Evolutionary conservation across 495 filamentous ascomycete species (phyloP).

Genomic region (Trichoderma orchidacearum): DNA sequence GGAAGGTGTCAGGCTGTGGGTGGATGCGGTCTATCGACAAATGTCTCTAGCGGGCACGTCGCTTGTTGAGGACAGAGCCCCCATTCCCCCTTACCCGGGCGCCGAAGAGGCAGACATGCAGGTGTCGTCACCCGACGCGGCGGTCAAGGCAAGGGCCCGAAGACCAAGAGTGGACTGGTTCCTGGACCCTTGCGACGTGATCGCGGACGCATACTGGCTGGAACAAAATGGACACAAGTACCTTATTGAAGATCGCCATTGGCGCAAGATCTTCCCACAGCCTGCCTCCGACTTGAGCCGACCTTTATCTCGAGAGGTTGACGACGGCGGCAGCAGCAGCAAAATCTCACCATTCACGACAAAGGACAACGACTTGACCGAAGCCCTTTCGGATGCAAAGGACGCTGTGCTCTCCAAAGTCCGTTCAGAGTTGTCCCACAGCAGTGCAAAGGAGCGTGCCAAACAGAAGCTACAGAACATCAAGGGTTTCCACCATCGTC

Average conservation of each 20-base stretch:
- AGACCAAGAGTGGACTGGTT: slow-evolving; percentile 68
- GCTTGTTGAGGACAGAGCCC: slow-evolving; percentile 29
- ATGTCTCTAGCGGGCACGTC: slow-evolving; percentile 17
- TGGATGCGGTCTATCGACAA: slow-evolving; percentile 49
- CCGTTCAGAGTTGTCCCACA: slow-evolving; percentile 8
- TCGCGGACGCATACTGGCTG: slow-evolving; percentile 78
- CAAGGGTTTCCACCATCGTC: slow-evolving; percentile 31
- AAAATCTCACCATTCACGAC: background rate
- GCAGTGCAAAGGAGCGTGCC: slow-evolving; percentile 26
- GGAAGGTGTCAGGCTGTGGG: slow-evolving; percentile 55
- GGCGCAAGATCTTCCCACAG: slow-evolving; percentile 51
- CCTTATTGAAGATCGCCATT: slow-evolving; percentile 59
- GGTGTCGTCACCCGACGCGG: slow-evolving; percentile 15
- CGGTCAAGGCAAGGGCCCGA: slow-evolving; percentile 32
- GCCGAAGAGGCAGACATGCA: slow-evolving; percentile 20
- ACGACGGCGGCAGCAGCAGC: background rate
- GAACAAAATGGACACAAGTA: slow-evolving; percentile 63
- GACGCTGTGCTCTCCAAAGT: background rate
- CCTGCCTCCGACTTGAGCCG: slow-evolving; percentile 8
- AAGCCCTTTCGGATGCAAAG: background rate
- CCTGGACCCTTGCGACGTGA: slow-evolving; percentile 60
- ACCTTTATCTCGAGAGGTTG: slow-evolving; percentile 4
- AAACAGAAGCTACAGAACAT: slow-evolving; percentile 36
- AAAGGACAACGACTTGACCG: background rate
- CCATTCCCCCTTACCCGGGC: slow-evolving; percentile 41